Conservation (phyloP, 1,139 yeast genomes). For the Suhomyces chickasaworum region DNA sequence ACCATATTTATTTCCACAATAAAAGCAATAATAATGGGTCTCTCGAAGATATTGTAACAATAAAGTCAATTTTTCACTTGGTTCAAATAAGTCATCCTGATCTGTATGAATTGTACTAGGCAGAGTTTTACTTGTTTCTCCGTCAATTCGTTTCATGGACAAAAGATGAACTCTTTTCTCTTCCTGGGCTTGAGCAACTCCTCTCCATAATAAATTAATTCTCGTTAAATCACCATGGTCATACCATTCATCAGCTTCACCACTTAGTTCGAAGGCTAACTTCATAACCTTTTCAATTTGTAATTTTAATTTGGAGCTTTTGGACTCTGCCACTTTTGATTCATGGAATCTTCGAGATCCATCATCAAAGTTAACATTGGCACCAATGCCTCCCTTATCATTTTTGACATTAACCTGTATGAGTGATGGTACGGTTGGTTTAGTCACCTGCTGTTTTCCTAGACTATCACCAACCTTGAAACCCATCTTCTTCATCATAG, state of each 20-base stretch:
- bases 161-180: not conserved
- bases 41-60: conserved; percentile 36
- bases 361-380: not conserved
- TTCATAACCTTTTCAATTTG: conserved; percentile 22
- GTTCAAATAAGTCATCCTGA: conserved; percentile 1
- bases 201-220: conserved; percentile 30
- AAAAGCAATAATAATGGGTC: conserved; percentile 45
- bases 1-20: conserved; percentile 45
- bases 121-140: not conserved
- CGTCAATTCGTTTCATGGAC: conserved; percentile 3
- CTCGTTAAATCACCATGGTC: conserved; percentile 11
- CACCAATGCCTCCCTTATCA: conserved; percentile 19
- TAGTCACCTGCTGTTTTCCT: conserved; percentile 27
- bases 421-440: conserved; percentile 7
- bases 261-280: conserved; percentile 31
- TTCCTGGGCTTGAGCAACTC: conserved; percentile 15
- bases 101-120: not conserved
- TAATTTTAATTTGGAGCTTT: not conserved
- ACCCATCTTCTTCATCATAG: conserved; percentile 61
- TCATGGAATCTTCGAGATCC: not conserved
- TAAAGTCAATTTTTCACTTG: conserved; percentile 11
- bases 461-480: conserved; percentile 47
- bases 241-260: conserved; percentile 23
- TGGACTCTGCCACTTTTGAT: not conserved
- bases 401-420: conserved; percentile 15